Base-by-base conservation (phyloP, 2,329 filamentous ascomycete genomes). In the Cladosporium sp. region DNA sequence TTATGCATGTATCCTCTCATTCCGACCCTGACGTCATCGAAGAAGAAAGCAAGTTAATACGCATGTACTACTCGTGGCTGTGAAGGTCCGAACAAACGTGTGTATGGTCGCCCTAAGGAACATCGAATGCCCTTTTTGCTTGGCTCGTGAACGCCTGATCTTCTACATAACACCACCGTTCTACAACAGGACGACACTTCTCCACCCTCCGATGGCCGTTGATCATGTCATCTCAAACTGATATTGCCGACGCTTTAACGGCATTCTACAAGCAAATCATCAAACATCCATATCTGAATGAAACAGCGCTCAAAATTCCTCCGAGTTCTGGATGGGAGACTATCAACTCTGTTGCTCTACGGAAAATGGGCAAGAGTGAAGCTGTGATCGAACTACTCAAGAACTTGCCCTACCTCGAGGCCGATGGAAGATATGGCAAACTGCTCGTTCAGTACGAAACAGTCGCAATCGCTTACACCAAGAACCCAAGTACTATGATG, bases 261-360 rank as follows among this genome's bases (percentile, higher is more conserved):
- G 48, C 43, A 4, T 56, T 63, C 32, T 63, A 63, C 21, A 30
- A 34, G 13, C 46, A 63, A 21, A 25, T 63, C 30, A 25, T 63
- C 28, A 63, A 25, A 28, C 48, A 56, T 2, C 60, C 60, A 25
- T 39, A 63, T 36, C 18, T 63, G 18, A 16, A 56, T 18, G 60
- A 56, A 13, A 6, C 48, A 1, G 60, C 30, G 3, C 49, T 63
- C 30, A 63, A 46, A 18, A 43, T 46, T 6, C 60, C 60, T 6
- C 54, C 30, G 3, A 21, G 5, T n/a, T 36, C 54, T 57, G 54
- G 54, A 3, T 57, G 54, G 54, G 32, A 26, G 6, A 57, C 30
- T 5, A 36, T 39, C 16, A 13, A 57, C 21, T 34, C 54, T 25
- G 21, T 10, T 23, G 28, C n/a, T 34, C 26, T 57, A 28, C 54